These are phyloP conservation scores for Paraurostyla sp. DNA, from an alignment of 73 alveolate genomes.

Conservation along the genomic window DNA sequence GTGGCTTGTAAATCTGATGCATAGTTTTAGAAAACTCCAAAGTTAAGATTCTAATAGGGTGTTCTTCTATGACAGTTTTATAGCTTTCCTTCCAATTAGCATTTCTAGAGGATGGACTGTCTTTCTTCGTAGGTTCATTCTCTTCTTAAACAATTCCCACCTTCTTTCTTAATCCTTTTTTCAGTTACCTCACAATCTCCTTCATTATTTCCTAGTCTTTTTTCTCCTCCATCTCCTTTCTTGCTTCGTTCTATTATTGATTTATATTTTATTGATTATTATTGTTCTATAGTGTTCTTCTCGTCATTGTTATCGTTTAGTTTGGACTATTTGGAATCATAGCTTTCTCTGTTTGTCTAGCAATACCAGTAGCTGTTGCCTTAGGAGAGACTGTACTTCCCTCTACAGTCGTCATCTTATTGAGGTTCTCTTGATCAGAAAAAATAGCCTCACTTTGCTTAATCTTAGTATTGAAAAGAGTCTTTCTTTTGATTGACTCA, in stretches of 20 bases:
- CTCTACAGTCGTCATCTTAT: no score
- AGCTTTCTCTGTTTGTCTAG: no score
- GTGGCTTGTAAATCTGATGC: background rate
- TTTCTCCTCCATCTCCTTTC: background rate
- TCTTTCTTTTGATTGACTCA: background rate
- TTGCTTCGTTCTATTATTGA: background rate
- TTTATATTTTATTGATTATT: background rate
- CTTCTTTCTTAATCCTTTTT: background rate
- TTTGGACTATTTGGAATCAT: no score
- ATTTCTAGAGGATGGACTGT: background rate
- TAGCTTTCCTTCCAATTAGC: background rate
- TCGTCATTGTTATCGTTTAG: background rate
- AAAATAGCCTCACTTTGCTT: no score
- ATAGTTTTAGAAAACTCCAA: background rate
- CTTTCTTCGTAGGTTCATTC: background rate
- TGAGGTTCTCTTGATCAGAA: no score
- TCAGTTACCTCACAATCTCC: conserved; percentile 1
- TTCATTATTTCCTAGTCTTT: conserved; percentile 27
- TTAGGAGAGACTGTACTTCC: no score
- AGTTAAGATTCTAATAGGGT: background rate
- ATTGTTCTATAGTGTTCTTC: no score
- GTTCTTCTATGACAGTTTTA: background rate
- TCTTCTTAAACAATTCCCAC: background rate
- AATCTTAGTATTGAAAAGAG: background rate
- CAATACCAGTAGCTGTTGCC: no score